Conservation (phyloP, 139 green algal species). For the Chlamydomonas applanata region DNA sequence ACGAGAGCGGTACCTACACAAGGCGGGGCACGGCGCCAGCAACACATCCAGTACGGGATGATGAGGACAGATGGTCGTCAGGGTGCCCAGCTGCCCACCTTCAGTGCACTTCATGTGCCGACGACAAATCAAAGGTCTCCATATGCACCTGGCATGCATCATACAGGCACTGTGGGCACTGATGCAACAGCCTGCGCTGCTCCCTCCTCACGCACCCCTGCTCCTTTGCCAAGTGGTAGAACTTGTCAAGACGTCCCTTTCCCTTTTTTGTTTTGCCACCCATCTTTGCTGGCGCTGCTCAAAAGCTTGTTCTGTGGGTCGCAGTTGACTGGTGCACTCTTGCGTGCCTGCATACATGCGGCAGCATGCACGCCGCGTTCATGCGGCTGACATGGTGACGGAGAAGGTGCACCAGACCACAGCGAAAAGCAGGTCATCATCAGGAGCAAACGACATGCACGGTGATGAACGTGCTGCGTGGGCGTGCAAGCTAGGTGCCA, state of each 20-base stretch:
- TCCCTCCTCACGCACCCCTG: conserved; percentile 73
- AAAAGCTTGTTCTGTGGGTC: neutral
- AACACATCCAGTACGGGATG: neutral
- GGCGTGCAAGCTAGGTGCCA: too few relatives aligned
- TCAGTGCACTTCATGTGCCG: neutral
- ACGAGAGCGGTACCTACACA: conserved; percentile 88
- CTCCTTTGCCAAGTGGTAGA: conserved; percentile 98
- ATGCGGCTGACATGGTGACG: too few relatives aligned
- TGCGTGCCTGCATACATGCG: too few relatives aligned
- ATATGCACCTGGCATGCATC: neutral
- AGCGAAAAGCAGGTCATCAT: too few relatives aligned
- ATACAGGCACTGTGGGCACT: too few relatives aligned
- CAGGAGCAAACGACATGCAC: too few relatives aligned
- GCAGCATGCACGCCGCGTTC: too few relatives aligned
- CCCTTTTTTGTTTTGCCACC: conserved; percentile 60
- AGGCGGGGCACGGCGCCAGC: neutral
- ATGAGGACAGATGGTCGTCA: neutral
- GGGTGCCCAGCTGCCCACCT: neutral
- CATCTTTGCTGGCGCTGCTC: conserved; percentile 31
- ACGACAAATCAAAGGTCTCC: neutral
- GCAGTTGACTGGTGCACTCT: too few relatives aligned
- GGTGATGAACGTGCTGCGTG: too few relatives aligned
- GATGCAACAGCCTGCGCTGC: too few relatives aligned
- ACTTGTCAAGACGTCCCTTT: conserved; percentile 97
- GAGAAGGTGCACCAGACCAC: too few relatives aligned